Conservation (phyloP, 768 basidiomycete genomes). For the Sarcodon aspratus region DNA sequence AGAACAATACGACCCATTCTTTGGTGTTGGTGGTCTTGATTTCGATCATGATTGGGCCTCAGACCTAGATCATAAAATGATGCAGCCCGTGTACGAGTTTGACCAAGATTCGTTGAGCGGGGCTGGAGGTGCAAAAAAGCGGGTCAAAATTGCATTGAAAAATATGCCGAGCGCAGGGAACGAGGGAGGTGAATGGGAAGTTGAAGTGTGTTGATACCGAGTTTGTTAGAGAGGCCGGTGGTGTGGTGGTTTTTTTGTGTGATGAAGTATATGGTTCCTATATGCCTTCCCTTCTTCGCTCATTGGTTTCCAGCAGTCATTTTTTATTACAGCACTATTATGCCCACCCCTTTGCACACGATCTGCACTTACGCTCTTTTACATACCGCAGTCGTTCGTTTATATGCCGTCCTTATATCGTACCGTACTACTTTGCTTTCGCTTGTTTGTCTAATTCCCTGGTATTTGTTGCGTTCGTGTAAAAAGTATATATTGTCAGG, state of each 20-base stretch:
- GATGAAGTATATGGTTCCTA: no score
- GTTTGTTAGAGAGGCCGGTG: background rate
- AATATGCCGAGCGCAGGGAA: slow-evolving; percentile 48
- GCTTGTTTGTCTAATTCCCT: no score
- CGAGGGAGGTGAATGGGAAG: slow-evolving; percentile 73
- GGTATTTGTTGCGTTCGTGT: no score
- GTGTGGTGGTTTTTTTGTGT: background rate
- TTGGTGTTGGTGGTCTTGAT: slow-evolving; percentile 33
- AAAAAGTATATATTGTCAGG: no score
- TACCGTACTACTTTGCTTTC: no score
- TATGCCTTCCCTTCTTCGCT: no score
- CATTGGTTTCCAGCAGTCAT: no score
- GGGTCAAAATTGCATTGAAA: slow-evolving; percentile 58
- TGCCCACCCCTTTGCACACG: no score
- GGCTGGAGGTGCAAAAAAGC: slow-evolving; percentile 26
- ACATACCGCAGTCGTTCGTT: no score
- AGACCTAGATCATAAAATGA: slow-evolving; percentile 4
- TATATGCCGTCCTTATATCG: no score
- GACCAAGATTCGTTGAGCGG: slow-evolving; percentile 8
- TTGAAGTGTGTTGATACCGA: slow-evolving; percentile 44
- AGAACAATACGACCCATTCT: slow-evolving; percentile 40
- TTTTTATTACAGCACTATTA: no score
- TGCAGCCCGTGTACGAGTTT: slow-evolving; percentile 7
- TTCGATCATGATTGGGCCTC: slow-evolving; percentile 13
- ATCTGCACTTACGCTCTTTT: no score